Evolutionary conservation across 2,329 filamentous ascomycete species (phyloP).

Genomic region (Colletotrichum paranaense): DNA sequence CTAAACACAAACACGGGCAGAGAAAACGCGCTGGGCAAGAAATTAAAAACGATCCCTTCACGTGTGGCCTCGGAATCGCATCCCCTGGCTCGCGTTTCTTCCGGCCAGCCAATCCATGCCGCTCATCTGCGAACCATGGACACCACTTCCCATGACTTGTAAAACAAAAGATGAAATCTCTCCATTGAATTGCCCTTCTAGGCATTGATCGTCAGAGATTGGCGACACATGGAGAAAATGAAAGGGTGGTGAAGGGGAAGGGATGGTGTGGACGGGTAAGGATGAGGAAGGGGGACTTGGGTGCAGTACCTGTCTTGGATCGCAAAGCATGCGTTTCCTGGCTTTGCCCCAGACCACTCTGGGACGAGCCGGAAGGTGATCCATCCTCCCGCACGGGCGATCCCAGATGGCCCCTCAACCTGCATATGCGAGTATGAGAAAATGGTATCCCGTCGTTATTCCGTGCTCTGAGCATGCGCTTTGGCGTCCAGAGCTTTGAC

Average conservation of each 20-base stretch:
- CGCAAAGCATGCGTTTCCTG: slow-evolving; percentile 25
- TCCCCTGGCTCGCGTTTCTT: neutral
- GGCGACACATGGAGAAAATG: neutral
- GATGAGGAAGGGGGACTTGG: neutral
- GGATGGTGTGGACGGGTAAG: neutral
- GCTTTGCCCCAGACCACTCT: slow-evolving; percentile 27
- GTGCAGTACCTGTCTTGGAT: slow-evolving; percentile 18
- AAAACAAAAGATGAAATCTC: slow-evolving; percentile 27
- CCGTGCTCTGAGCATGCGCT: neutral
- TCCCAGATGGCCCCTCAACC: slow-evolving; percentile 16
- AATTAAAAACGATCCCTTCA: neutral
- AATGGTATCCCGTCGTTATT: neutral
- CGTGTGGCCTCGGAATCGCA: slow-evolving; percentile 9
- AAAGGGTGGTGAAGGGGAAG: neutral
- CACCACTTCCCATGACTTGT: neutral
- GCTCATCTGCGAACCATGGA: neutral
- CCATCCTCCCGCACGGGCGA: slow-evolving; percentile 27
- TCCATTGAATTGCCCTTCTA: slow-evolving; percentile 11
- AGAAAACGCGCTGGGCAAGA: neutral
- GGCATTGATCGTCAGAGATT: slow-evolving; percentile 17
- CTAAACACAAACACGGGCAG: neutral
- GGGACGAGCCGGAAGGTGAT: neutral
- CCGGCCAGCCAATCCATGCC: neutral
- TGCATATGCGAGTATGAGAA: slow-evolving; percentile 28
- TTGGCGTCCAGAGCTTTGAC: neutral